Percentiles rank a stretch among this genome's conserved stretches.
Conservation (phyloP, 1,139 yeast species). For the Nakaseomyces kungkrabaensis region DNA sequence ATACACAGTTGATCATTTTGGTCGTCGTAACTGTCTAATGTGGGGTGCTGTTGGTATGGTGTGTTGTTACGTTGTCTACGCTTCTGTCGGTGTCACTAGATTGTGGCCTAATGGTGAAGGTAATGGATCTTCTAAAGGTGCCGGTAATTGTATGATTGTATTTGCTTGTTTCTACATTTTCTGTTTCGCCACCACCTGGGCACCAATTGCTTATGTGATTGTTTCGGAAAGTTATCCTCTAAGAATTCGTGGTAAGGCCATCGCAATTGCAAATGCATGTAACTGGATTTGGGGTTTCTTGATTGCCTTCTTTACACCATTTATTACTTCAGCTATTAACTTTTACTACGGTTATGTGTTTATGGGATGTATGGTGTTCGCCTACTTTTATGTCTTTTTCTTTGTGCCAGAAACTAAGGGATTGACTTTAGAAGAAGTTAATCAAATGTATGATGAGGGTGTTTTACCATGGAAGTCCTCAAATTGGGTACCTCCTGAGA, state of each 20-base stretch:
- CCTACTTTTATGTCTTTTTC: constrained; percentile 53
- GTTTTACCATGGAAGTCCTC: constrained; percentile 38
- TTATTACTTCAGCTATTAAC: constrained; percentile 39
- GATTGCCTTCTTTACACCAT: constrained; percentile 65
- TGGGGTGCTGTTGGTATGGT: constrained; percentile 56
- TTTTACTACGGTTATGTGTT: constrained; percentile 57
- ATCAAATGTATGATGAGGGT: constrained; percentile 40
- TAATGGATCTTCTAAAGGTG: constrained; percentile 43
- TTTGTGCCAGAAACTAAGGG: constrained; percentile 63
- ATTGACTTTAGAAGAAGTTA: constrained; percentile 59
- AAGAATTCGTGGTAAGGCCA: constrained; percentile 65
- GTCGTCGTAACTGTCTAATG: constrained; percentile 56
- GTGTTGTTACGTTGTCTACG: constrained; percentile 51
- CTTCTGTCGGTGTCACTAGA: constrained; percentile 55
- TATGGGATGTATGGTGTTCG: constrained; percentile 55
- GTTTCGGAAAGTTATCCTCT: constrained; percentile 69
- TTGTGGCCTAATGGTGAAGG: constrained; percentile 52
- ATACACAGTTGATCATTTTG: constrained; percentile 54
- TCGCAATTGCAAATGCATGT: constrained; percentile 60
- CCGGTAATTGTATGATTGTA: constrained; percentile 69
- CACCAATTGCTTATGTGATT: constrained; percentile 65
- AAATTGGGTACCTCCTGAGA: constrained; percentile 18
- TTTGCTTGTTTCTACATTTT: constrained; percentile 68
- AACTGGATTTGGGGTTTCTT: constrained; percentile 75
- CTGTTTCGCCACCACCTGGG: constrained; percentile 79